Base-by-base conservation (phyloP, 2,329 filamentous ascomycete genomes). In the Lithohypha guttulata region DNA sequence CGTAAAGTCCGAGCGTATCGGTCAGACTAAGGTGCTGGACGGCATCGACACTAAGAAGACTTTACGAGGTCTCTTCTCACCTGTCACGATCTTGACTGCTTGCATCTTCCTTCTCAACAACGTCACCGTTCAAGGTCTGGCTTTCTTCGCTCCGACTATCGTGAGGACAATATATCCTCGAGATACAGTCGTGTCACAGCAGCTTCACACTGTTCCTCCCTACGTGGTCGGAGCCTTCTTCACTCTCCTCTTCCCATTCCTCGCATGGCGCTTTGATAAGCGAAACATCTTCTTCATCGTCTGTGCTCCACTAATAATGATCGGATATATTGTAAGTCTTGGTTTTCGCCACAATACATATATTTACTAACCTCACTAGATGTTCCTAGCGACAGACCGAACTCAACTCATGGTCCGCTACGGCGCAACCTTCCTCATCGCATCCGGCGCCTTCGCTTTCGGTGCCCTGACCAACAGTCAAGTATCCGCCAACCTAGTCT, bases 91-190 rank as follows among this genome's bases (percentile, higher is more conserved):
- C 0, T 59, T 59, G 6, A 77, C 70, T 0, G 56, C 72, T 0
- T 60, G 76, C 47, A 69, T 79, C 49, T 79, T 80, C 59, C 59
- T 79, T 1, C 66, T 80, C 40, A 66, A 78, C 64, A 81, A 80
- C 58, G 72, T 84, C 53, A 83, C 79, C 0, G 78, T 83, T 2
- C 77, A 82, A 53, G 35, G 79, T 3, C 63, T 84, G 3, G 75
- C 75, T 1, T 81, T 82, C 64, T 83, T 83, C 57, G 62, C 70
- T 0, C 80, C 80, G 0, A 84, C 79, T 0, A 83, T 85, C 45
- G 76, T 84, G 28, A 59, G 61, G 29, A 80, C 72, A 4, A 82
- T 84, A 48, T 84, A 83, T 51, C 74, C 75, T 0, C 52, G 68
- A 2, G 61, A 63, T 39, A 64, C 62, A 10, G 68, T 75, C 2